Evolutionary conservation across 2,329 filamentous ascomycete genomes (phyloP).

Genomic region (Xylariaceae sp.): DNA sequence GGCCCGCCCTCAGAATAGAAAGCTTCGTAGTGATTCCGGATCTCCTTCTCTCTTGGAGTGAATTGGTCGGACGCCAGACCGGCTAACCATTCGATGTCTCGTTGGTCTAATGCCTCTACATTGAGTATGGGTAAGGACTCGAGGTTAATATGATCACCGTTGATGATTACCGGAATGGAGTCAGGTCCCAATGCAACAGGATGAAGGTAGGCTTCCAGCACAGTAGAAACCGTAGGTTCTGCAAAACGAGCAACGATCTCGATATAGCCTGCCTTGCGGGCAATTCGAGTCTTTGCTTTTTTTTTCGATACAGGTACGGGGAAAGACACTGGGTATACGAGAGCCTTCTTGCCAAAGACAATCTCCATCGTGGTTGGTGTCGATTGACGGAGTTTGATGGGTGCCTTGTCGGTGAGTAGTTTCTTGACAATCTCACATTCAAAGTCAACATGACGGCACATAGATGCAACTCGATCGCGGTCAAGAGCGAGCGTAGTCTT

Average conservation of each 20-base stretch:
- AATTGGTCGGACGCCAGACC: no score
- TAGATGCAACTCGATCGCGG: constrained; percentile 30
- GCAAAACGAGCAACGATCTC: constrained; percentile 41
- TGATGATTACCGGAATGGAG: constrained; percentile 36
- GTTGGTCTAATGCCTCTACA: constrained; percentile 32
- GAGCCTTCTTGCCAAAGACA: constrained; percentile 34
- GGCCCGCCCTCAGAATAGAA: no score
- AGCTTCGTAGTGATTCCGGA: no score
- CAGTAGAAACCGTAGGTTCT: constrained; percentile 22
- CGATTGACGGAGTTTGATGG: neutral
- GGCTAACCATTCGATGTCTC: constrained; percentile 36
- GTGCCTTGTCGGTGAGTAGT: no score
- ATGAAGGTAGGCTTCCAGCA: constrained; percentile 36
- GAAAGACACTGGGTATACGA: constrained; percentile 38
- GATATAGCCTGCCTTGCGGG: constrained; percentile 42
- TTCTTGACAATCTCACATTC: constrained; percentile 27
- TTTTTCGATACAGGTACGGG: constrained; percentile 38
- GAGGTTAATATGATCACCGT: constrained; percentile 42
- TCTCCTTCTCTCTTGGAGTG: no score
- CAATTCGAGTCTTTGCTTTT: constrained; percentile 39
- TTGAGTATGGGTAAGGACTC: constrained; percentile 43
- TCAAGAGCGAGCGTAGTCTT: constrained; percentile 33
- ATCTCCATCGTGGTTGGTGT: constrained; percentile 42
- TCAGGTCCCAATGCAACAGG: constrained; percentile 32
- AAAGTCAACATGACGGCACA: constrained; percentile 42